Evolutionary conservation across 257 asterid genomes (phyloP), one percentile per base, ranked within the genome.

Genomic region (Parsonsia alboflavescens): DNA sequence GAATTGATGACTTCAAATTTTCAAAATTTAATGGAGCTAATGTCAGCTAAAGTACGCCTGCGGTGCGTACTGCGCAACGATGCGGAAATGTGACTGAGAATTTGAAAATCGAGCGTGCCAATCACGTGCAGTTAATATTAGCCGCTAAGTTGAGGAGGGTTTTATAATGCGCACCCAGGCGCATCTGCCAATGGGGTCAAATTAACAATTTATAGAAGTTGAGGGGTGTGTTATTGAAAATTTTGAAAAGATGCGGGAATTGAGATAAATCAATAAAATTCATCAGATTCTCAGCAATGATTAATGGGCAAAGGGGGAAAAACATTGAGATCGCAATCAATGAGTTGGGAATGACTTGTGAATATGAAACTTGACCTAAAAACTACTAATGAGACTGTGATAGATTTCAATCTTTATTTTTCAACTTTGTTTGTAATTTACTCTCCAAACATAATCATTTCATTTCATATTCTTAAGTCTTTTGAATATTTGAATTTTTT

Each of bases 241-340:
- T 33, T 13, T 54, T 48, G 56, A 56, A 63, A 62, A 39, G 75
- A 54, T 54, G 2, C 8, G 72, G 76, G 79, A 76, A 68, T 71
- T 74, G 71, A 74, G 73, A 53, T n/a, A 5, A 15, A 49, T 11
- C 30, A 15, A 70, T 17, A 10, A 33, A 3, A 8, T 1, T 63
- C 46, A 33, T 82, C 72, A 56, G 81, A 87, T 78, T 80, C 80
- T 77, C 36, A n/a, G 80, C 82, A 80, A 82, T 79, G 79, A 85
- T 75, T 84, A 78, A 72, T 77, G 80, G 54, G n/a, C 69, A 85
- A 77, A 80, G 84, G 84, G 71, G 84, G 71, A 44, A 50, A 76
- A 30, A 54, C 64, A 64, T 36, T 44, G 74, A 77, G 70, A 73
- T 89, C 86, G 33, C 78, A 75, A 82, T 88, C 85, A 81, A 81